Conservation (phyloP, 495 filamentous ascomycete genomes). For the Viridothelium virens region DNA sequence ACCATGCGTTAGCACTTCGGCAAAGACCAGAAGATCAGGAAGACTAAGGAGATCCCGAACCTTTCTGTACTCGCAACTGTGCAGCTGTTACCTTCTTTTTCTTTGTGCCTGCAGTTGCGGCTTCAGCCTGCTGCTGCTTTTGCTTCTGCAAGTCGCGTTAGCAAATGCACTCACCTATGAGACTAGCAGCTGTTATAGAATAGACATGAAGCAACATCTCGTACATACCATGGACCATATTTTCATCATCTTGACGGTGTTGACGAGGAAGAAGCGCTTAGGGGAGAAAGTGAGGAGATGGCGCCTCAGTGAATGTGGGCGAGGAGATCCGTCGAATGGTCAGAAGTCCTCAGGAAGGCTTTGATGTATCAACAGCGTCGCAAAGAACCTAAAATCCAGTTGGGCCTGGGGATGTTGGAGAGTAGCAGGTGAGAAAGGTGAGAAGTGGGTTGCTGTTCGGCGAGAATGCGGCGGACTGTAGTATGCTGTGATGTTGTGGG, state of each 20-base stretch:
- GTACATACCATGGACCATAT: slow-evolving; percentile 94
- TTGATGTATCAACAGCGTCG: too few relatives aligned
- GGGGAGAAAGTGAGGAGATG: background rate
- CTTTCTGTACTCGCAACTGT: slow-evolving; percentile 92
- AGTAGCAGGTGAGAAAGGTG: too few relatives aligned
- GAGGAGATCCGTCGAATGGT: too few relatives aligned
- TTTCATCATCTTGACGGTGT: slow-evolving; percentile 74
- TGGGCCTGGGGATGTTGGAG: too few relatives aligned
- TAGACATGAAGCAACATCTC: slow-evolving; percentile 5
- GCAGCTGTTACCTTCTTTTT: slow-evolving; percentile 98
- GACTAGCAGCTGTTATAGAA: slow-evolving; percentile 4
- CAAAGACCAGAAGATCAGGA: background rate
- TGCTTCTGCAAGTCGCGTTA: slow-evolving; percentile 76
- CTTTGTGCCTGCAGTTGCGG: slow-evolving; percentile 52
- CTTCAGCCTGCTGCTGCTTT: slow-evolving; percentile 80
- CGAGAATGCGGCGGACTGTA: too few relatives aligned
- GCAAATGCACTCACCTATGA: background rate
- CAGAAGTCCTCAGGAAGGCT: too few relatives aligned
- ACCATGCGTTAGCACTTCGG: background rate
- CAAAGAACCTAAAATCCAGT: too few relatives aligned
- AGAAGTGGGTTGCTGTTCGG: too few relatives aligned
- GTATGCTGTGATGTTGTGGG: too few relatives aligned
- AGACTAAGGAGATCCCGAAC: slow-evolving; percentile 39
- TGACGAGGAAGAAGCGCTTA: background rate
- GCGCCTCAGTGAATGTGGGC: background rate